Base-by-base conservation (phyloP, 345 rosid species). In the Euclidium syriacum region DNA sequence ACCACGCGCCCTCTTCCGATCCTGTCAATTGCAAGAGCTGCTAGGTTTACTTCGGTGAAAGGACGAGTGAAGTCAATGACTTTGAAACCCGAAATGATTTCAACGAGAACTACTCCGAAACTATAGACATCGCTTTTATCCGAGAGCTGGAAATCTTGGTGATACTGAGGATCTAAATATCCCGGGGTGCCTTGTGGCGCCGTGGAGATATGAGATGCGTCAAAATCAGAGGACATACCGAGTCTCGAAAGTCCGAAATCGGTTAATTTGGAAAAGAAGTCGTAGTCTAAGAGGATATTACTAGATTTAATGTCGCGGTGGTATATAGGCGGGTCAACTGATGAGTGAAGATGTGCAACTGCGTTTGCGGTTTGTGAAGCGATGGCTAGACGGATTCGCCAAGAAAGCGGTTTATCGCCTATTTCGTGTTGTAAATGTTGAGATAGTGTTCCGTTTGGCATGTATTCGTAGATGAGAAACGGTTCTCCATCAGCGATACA, bases 111-210 rank as follows among this genome's bases (percentile, higher is more conserved):
- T 25, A 87, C 95, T 16, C 90, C 95, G 8, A 87, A 87, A 42
- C 90, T 87, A 22, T 87, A 84, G 6, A 91, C 98, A 47, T 88
- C 98, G 7, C 92, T 86, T 64, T 88, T 91, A 58, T 91, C 96
- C 0, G 98, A 88, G 43, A 91, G 90, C 23, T 85, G 95, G 47
- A 83, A 91, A 48, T 84, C 75, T 62, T 83, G 98, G 49, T 91
- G 95, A 54, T 91, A 91, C 35, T 88, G 88, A 19, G 98, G 98
- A 59, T 91, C 96, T 5, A 91, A 75, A 38, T 91, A 91, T 10
- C 98, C 95, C 0, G 98, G 98, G 38, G 98, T 88, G 33, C 98
- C 98, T 62, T 86, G 98, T 1, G 98, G 98, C 16, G 90, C 90
- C 0, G 98, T 88, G 14, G 95, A 91, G 68, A 91, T 85, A 70